Evolutionary conservation across 495 filamentous ascomycete genomes (phyloP).

Genomic region (Rostrohypoxylon terebratum): DNA sequence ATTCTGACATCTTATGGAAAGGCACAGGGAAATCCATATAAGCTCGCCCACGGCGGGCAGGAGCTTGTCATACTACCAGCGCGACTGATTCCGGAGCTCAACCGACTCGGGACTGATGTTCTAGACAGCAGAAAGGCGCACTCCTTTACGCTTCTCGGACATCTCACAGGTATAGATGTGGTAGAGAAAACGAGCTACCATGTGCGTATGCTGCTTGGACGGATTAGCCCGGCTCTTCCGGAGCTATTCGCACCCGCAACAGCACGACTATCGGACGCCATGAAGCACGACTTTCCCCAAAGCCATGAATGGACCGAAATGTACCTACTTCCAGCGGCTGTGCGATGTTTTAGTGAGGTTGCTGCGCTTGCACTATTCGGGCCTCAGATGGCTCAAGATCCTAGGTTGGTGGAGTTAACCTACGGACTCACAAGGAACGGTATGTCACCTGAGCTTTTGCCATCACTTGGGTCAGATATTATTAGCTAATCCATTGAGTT

Average conservation of each 20-base stretch:
- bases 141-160: conserved; percentile 1
- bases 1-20: not conserved
- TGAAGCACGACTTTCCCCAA: conserved; percentile 6
- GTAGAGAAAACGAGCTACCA: conserved; percentile 7
- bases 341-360: not conserved
- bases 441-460: not conserved
- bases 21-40: not conserved
- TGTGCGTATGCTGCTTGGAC: not conserved
- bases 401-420: not conserved
- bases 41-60: not conserved
- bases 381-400: not conserved
- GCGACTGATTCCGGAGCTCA: not conserved
- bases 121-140: not conserved
- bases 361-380: not conserved
- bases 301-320: not conserved
- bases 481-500: not conserved
- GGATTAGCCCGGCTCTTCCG: conserved; percentile 19
- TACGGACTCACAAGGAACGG: not conserved
- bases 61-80: not conserved
- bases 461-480: not conserved
- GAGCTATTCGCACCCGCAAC: conserved; percentile 9
- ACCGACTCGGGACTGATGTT: not conserved
- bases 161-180: not conserved
- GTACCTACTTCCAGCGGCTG: not conserved
- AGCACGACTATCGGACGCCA: conserved; percentile 3